Evolutionary conservation across 2,329 filamentous ascomycete species (phyloP).

Genomic region (Alternaria longipes): DNA sequence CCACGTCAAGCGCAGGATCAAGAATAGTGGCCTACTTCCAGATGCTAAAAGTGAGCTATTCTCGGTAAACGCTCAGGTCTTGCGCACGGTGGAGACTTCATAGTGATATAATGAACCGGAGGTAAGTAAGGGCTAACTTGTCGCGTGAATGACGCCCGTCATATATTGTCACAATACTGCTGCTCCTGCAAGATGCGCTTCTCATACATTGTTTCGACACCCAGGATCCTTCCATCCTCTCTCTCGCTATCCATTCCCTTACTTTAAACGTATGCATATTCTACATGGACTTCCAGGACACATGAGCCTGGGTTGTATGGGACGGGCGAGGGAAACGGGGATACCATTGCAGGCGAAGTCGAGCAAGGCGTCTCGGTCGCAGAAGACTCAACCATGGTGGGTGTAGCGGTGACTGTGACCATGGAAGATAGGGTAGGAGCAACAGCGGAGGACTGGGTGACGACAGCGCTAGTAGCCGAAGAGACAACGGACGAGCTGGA

Average conservation of each 20-base stretch:
- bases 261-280: conserved; percentile 17
- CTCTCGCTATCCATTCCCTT: too few species aligned
- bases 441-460: conserved; percentile 24
- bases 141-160: background rate
- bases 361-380: conserved; percentile 17
- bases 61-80: too few species aligned
- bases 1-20: background rate
- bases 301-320: conserved; percentile 18
- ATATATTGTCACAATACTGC: background rate
- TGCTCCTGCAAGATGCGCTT: background rate
- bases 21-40: background rate
- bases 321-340: conserved; percentile 20
- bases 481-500: conserved; percentile 22
- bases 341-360: conserved; percentile 19
- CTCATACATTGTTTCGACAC: background rate
- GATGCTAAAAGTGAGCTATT: too few species aligned
- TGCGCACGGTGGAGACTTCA: too few species aligned
- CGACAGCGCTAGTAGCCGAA: conserved; percentile 28
- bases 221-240: too few species aligned
- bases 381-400: conserved; percentile 3
- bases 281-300: conserved; percentile 17
- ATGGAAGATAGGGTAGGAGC: conserved; percentile 21
- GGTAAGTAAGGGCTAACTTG: background rate
- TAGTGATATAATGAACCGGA: too few species aligned
- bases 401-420: background rate